Percentiles rank a stretch among this genome's conserved stretches.
phyloP scores from a whole-genome alignment of 208 protist genomes.

The Leptomonas seymouri region DNA sequence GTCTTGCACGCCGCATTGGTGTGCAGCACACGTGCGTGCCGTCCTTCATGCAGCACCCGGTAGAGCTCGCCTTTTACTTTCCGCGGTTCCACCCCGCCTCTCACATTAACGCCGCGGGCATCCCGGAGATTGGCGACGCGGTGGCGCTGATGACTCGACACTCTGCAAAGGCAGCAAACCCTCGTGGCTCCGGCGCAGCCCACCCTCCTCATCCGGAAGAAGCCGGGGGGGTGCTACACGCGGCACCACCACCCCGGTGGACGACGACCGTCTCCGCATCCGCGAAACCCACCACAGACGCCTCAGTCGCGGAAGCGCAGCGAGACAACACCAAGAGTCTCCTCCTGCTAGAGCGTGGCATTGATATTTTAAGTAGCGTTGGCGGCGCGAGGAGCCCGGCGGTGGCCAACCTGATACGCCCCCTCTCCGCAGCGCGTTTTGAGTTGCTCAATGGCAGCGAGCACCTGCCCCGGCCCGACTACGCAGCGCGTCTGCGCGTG shows the following conservation, averaged over 20 bases:
- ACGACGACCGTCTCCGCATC: constrained; percentile 30
- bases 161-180: constrained; percentile 3
- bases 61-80: constrained; percentile 87
- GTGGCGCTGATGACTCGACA: constrained; percentile 51
- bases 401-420: constrained; percentile 43
- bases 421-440: constrained; percentile 75
- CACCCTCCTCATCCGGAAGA: background rate
- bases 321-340: constrained; percentile 61
- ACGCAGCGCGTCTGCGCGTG: constrained; percentile 54
- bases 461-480: constrained; percentile 66
- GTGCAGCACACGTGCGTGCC: constrained; percentile 63
- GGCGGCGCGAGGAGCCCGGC: constrained; percentile 36
- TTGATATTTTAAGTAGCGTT: constrained; percentile 77
- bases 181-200: constrained; percentile 3
- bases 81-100: constrained; percentile 75
- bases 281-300: constrained; percentile 20
- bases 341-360: constrained; percentile 60
- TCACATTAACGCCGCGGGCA: constrained; percentile 59
- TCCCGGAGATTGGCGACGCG: constrained; percentile 79
- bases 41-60: constrained; percentile 56
- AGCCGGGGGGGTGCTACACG: background rate
- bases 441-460: constrained; percentile 77
- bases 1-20: constrained; percentile 24
- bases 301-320: constrained; percentile 31
- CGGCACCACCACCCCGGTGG: constrained; percentile 31